Percentiles rank a stretch among this genome's conserved stretches.
Evolutionary conservation across 768 basidiomycete species (phyloP).

Genomic region (Mrakia gelida): DNA sequence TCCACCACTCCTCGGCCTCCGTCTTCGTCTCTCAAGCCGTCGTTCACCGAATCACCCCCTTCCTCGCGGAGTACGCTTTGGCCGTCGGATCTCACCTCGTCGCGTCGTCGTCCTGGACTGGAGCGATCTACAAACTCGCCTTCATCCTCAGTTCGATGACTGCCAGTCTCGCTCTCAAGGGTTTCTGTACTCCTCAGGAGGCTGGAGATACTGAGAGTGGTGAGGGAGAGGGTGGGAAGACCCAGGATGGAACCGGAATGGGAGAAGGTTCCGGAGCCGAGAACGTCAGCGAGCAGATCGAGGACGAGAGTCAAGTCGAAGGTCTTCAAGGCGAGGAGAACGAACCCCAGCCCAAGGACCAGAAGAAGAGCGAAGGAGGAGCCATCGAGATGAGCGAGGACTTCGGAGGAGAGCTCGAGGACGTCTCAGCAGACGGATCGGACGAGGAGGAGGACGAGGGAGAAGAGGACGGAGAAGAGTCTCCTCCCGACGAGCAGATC

Average conservation of each 20-base stretch:
- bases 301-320: conserved; percentile 94
- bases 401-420: conserved; percentile 79
- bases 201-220: conserved; percentile 38
- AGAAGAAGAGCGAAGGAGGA: conserved; percentile 50
- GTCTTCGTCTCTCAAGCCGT: conserved; percentile 29
- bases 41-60: conserved; percentile 60
- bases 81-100: conserved; percentile 60
- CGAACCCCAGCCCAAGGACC: conserved; percentile 48
- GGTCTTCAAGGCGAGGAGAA: conserved; percentile 64
- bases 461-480: conserved; percentile 55
- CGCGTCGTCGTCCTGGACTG: conserved; percentile 60
- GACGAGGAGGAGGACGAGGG: conserved; percentile 49
- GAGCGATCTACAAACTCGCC: conserved; percentile 76
- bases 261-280: conserved; percentile 80
- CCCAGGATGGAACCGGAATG: conserved; percentile 71
- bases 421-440: conserved; percentile 49
- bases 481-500: conserved; percentile 67
- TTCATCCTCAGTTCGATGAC: conserved; percentile 71
- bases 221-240: conserved; percentile 47
- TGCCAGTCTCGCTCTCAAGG: conserved; percentile 69
- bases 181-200: conserved; percentile 89
- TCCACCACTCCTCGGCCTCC: conserved; percentile 43
- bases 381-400: conserved; percentile 89
- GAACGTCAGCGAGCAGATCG: conserved; percentile 89
- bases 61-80: conserved; percentile 61